Conservation (phyloP, 1,139 yeast species). For the Scheffersomyces segobiensis region DNA sequence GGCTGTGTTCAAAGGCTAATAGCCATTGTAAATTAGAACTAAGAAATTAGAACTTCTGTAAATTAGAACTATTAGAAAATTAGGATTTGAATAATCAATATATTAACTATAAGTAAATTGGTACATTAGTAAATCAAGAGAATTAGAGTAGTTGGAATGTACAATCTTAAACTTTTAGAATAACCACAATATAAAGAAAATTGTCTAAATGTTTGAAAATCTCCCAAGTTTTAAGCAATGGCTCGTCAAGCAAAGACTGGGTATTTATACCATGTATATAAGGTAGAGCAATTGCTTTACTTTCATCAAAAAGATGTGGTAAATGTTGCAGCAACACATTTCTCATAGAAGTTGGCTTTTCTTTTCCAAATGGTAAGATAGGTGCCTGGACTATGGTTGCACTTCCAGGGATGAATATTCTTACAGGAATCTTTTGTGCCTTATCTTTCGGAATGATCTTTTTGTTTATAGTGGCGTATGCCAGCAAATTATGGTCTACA, state of each 20-base stretch:
- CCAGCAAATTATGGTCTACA: slow-evolving; percentile 27
- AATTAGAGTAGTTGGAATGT: background rate
- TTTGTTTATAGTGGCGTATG: slow-evolving; percentile 19
- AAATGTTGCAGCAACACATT: slow-evolving; percentile 29
- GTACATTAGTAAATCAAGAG: background rate
- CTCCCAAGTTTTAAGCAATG: slow-evolving; percentile 54
- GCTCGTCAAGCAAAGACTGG: slow-evolving; percentile 37
- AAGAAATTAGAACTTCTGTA: slow-evolving; percentile 4
- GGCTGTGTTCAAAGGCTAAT: slow-evolving; percentile 64
- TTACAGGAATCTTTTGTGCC: slow-evolving; percentile 55
- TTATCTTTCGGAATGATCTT: slow-evolving; percentile 38
- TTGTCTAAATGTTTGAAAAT: slow-evolving; percentile 69
- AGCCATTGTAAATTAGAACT: background rate
- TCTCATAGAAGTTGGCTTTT: slow-evolving; percentile 34
- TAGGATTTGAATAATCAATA: background rate
- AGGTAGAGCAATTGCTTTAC: slow-evolving; percentile 34
- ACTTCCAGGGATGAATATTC: slow-evolving; percentile 54
- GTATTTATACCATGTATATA: slow-evolving; percentile 66
- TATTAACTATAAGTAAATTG: background rate
- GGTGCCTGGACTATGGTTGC: slow-evolving; percentile 51
- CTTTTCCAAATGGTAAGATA: slow-evolving; percentile 25
- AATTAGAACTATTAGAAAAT: background rate
- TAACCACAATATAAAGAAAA: slow-evolving; percentile 63
- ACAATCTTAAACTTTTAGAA: slow-evolving; percentile 9
- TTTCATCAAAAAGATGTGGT: background rate